These are phyloP conservation scores for Fusarium ramigenum DNA, from an alignment of 2,329 filamentous ascomycete species.

Conservation along the genomic window DNA sequence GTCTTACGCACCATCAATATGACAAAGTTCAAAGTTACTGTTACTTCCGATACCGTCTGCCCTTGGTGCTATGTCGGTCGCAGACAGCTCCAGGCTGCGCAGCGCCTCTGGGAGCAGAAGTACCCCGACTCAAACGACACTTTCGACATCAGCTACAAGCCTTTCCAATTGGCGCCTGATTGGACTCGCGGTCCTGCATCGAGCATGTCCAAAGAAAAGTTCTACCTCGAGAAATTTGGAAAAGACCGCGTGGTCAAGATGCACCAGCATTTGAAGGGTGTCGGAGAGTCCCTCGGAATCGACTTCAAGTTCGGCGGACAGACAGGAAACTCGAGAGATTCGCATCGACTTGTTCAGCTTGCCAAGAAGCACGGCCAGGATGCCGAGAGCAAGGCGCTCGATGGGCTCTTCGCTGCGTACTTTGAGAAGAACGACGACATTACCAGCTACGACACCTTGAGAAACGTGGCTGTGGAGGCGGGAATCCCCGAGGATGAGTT, in stretches of 20 bases:
- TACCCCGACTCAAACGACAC: slow-evolving; percentile 66
- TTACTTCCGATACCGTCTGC: slow-evolving; percentile 61
- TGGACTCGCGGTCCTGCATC: slow-evolving; percentile 43
- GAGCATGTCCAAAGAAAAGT: slow-evolving; percentile 50
- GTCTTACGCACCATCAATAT: slow-evolving; percentile 54
- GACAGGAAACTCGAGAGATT: slow-evolving; percentile 81
- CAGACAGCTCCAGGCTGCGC: slow-evolving; percentile 57
- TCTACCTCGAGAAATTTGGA: slow-evolving; percentile 66
- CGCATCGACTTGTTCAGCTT: slow-evolving; percentile 69
- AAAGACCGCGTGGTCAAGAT: slow-evolving; percentile 61
- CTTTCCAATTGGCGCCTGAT: slow-evolving; percentile 56
- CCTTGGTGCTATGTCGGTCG: slow-evolving; percentile 63
- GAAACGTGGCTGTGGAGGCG: slow-evolving; percentile 44
- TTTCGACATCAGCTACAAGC: slow-evolving; percentile 58
- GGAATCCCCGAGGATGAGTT: slow-evolving; percentile 59
- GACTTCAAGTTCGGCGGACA: slow-evolving; percentile 68
- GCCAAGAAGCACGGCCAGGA: slow-evolving; percentile 60
- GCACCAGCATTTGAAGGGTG: slow-evolving; percentile 42
- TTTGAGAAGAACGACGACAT: slow-evolving; percentile 57
- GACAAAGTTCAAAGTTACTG: slow-evolving; percentile 62
- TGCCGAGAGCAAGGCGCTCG: slow-evolving; percentile 65
- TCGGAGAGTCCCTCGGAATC: slow-evolving; percentile 52
- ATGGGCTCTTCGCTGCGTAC: slow-evolving; percentile 53
- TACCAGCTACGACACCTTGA: slow-evolving; percentile 52
- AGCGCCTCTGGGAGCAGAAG: slow-evolving; percentile 51